Percentiles rank a stretch among this genome's conserved stretches.
phyloP scores from a whole-genome alignment of 2,329 filamentous ascomycete genomes.

The Fusarium falciforme region DNA sequence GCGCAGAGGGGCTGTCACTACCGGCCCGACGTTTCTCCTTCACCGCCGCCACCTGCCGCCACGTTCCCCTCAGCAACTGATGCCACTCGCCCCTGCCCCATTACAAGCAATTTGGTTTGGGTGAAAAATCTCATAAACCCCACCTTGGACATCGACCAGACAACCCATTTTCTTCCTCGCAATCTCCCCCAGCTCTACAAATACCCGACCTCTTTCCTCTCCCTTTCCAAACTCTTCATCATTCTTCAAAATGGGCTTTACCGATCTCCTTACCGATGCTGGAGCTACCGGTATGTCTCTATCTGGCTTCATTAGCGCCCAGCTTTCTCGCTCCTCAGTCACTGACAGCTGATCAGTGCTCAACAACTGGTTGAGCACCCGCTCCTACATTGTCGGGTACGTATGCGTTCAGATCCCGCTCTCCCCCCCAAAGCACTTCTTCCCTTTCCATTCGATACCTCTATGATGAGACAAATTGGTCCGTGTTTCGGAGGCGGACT shows the following conservation, averaged over 20 bases:
- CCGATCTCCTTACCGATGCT: constrained; percentile 74
- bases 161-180: constrained; percentile 50
- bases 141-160: constrained; percentile 54
- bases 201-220: constrained; percentile 42
- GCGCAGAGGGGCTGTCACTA: background rate
- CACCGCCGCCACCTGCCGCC: constrained; percentile 33
- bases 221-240: constrained; percentile 41
- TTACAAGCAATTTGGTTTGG: constrained; percentile 41
- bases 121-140: constrained; percentile 56
- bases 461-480: constrained; percentile 87
- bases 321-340: constrained; percentile 43
- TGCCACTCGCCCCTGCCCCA: constrained; percentile 35
- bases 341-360: constrained; percentile 65
- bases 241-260: constrained; percentile 73
- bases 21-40: constrained; percentile 34
- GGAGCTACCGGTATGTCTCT: constrained; percentile 61
- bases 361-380: constrained; percentile 78
- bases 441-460: constrained; percentile 13
- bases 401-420: constrained; percentile 50
- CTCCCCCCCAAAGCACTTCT: background rate
- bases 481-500: constrained; percentile 94
- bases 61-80: constrained; percentile 36
- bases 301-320: constrained; percentile 40
- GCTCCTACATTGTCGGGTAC: constrained; percentile 87
- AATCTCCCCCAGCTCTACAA: constrained; percentile 46